Evolutionary conservation across 2,329 filamentous ascomycete genomes (phyloP), one percentile per base, ranked within the genome.

Genomic region (Colletotrichum cordylinicola): DNA sequence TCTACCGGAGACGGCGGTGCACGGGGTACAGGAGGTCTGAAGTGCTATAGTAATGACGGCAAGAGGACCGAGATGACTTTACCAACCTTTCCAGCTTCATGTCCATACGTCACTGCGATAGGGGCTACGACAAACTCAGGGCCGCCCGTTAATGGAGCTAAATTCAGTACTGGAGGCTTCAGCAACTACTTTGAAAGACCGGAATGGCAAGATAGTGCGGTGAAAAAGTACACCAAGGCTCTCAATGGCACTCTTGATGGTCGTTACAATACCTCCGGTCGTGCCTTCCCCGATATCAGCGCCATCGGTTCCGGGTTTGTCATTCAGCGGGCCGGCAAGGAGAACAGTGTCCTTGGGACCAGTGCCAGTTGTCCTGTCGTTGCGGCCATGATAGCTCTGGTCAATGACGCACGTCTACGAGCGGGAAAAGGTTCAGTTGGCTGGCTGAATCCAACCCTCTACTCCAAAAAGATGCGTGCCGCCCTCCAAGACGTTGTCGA

Each of bases 71-170:
- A 88, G 12, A 86, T 88, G 24, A 91, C 93, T 80, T 85, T 91
- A 35, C 88, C 92, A 2, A 89, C 88, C 7, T 95, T 94, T 83
- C 93, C 93, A 0, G 90, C 89, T 0, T 89, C 90, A 0, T 95
- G 93, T 79, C 93, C 93, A 0, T 95, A 91, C 82, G 90, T 94
- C 9, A 95, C 93, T 1, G 85, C 89, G 4, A 90, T 95, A 2
- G 93, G 93, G 8, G 93, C 90, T 2, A 92, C 91, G 2, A 80
- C 76, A 52, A 84, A 84, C 78, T 78, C 78, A 3, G 78, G 79
- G 4, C 80, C 83, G 6, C 86, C 86, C 1, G 84, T 88, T 13
- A 80, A 78, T 4, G 88, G 85, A 4, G 85, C 88, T 3, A 78
- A 78, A n/a, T 89, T 87, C 79, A 89, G 86, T 68, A 84, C 86